phyloP scores from a whole-genome alignment of 78 protist genomes.

The Anaeramoeba flamelloides region DNA sequence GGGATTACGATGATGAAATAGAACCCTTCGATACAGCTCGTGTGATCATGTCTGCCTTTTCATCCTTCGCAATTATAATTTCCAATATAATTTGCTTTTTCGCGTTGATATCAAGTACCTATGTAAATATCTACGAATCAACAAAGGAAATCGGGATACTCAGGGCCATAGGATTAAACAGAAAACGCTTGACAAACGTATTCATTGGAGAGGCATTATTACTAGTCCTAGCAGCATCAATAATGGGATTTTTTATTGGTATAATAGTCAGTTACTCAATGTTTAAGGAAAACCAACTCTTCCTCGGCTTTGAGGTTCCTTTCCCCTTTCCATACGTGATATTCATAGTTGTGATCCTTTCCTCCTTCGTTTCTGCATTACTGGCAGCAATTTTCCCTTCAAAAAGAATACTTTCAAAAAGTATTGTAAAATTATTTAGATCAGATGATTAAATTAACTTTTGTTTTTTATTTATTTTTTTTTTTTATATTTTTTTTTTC shows the following conservation, averaged over 20 bases:
- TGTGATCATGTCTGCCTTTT: conserved; percentile 39
- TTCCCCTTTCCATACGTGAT: conserved; percentile 49
- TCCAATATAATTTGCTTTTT: conserved; percentile 61
- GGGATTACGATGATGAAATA: background rate
- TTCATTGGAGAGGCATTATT: conserved; percentile 71
- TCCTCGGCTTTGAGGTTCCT: conserved; percentile 60
- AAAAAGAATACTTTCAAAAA: background rate
- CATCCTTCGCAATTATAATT: conserved; percentile 46
- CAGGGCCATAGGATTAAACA: conserved; percentile 42
- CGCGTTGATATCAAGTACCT: conserved; percentile 46
- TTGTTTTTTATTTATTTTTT: conserved; percentile 1
- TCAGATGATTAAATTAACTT: background rate
- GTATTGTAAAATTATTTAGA: conserved; percentile 2
- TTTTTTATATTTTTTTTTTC: no score
- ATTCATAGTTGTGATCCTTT: conserved; percentile 19
- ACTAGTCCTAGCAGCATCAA: conserved; percentile 53
- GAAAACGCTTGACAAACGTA: background rate
- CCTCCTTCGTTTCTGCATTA: conserved; percentile 17
- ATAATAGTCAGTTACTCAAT: conserved; percentile 28
- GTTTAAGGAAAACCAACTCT: conserved; percentile 43
- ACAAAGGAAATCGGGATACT: conserved; percentile 71
- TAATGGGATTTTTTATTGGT: conserved; percentile 56
- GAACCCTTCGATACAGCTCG: conserved; percentile 13
- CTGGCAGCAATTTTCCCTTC: conserved; percentile 13
- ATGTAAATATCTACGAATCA: conserved; percentile 59